These are phyloP conservation scores for Claviceps sp. DNA, from an alignment of 2,329 filamentous ascomycete genomes.

Conservation along the genomic window DNA sequence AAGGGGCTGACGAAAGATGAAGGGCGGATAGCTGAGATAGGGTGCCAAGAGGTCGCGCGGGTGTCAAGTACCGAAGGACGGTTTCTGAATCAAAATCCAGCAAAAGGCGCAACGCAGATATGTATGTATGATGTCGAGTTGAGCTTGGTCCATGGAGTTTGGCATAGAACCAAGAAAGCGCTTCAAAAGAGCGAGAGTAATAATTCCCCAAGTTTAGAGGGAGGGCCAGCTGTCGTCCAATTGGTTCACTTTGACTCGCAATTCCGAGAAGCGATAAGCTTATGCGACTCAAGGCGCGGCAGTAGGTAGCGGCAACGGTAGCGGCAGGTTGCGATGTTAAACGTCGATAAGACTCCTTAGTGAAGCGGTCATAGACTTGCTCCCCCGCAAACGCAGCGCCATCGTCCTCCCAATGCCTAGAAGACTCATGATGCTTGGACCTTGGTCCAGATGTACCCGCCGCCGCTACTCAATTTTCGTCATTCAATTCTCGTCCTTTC, in stretches of 20 bases:
- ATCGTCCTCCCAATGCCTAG: neutral
- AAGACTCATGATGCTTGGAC: too few relatives aligned
- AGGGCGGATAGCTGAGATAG: neutral
- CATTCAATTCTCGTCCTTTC: too few relatives aligned
- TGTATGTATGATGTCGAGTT: neutral
- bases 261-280: neutral
- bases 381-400: neutral
- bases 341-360: neutral
- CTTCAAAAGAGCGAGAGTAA: neutral
- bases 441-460: too few relatives aligned
- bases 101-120: neutral
- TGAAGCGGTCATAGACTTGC: neutral
- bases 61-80: neutral
- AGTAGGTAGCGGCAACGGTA: neutral
- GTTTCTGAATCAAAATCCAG: neutral
- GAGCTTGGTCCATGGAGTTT: neutral
- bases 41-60: neutral
- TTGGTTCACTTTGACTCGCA: neutral
- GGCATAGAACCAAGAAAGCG: neutral
- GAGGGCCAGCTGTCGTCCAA: neutral
- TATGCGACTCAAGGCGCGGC: neutral
- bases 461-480: too few relatives aligned
- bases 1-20: too few relatives aligned
- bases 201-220: neutral
- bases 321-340: neutral